Conservation (phyloP, 371 early-diverging fungal species). For the Furculomyces boomerangus region DNA sequence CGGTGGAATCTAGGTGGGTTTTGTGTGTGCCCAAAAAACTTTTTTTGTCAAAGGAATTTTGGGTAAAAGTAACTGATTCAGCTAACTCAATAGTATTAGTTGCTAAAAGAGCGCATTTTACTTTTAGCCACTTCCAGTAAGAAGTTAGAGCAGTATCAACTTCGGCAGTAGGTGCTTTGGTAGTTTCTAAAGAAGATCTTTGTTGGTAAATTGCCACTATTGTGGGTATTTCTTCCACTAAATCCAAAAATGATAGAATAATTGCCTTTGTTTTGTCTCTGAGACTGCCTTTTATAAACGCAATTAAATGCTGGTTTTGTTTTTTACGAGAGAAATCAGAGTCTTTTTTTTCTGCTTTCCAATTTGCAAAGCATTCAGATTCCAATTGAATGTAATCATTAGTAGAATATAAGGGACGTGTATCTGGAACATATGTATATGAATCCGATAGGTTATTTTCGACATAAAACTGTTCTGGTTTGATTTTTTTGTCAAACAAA, state of each 20-base stretch:
- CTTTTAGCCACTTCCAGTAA: not conserved
- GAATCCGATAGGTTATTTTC: too few relatives aligned
- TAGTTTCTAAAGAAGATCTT: not conserved
- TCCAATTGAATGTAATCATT: not conserved
- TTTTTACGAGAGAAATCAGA: not conserved
- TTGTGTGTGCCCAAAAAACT: not conserved
- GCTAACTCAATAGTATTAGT: not conserved
- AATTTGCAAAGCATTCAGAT: not conserved
- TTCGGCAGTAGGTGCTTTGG: not conserved
- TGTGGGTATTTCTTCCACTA: slow-evolving; percentile 1
- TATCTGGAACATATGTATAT: too few relatives aligned
- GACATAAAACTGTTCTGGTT: too few relatives aligned
- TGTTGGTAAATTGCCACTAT: not conserved
- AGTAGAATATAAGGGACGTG: not conserved
- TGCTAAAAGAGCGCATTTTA: not conserved
- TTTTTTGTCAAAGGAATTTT: not conserved
- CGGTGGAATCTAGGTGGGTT: too few relatives aligned
- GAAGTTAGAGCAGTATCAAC: not conserved
- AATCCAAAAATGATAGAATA: not conserved
- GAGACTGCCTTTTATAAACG: not conserved
- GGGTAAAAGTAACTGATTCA: not conserved
- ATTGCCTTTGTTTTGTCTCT: not conserved
- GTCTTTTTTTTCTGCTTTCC: not conserved
- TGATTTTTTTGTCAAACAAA: too few relatives aligned
- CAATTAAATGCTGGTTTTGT: not conserved